phyloP scores from a whole-genome alignment of 75 land plant genomes.

The Azolla pinnata region DNA sequence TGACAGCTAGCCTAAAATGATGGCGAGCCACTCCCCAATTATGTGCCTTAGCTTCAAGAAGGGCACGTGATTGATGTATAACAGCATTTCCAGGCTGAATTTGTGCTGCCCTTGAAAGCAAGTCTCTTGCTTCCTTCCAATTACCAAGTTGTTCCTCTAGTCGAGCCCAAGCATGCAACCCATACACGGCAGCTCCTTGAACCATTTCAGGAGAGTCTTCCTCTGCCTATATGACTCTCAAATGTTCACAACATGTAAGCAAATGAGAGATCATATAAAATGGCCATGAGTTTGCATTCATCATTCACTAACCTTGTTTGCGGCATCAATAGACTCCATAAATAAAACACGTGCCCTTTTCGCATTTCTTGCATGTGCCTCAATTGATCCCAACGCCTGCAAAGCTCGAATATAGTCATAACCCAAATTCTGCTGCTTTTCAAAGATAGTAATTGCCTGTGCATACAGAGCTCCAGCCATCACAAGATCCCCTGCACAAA shows the following conservation, averaged over 20 bases:
- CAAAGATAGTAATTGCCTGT: constrained; percentile 19
- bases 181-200: constrained; percentile 24
- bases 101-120: constrained; percentile 24
- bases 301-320: constrained; percentile 27
- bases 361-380: constrained; percentile 22
- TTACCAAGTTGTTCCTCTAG: constrained; percentile 31
- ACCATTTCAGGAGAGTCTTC: neutral
- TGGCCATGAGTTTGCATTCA: too few species aligned
- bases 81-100: constrained; percentile 37
- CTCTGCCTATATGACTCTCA: constrained; percentile 2
- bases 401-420: constrained; percentile 26
- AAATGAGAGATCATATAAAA: too few species aligned
- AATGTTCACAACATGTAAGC: too few species aligned
- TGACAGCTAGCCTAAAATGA: constrained; percentile 28
- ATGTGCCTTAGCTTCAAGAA: constrained; percentile 31
- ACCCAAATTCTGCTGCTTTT: constrained; percentile 10
- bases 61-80: constrained; percentile 33
- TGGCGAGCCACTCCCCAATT: constrained; percentile 25
- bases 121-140: constrained; percentile 24
- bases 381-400: constrained; percentile 35
- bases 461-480: constrained; percentile 27
- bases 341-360: constrained; percentile 23
- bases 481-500: constrained; percentile 25
- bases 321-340: constrained; percentile 26
- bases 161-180: constrained; percentile 36